phyloP scores from a whole-genome alignment of 768 basidiomycete genomes.

The Pleurotus pulmonarius region DNA sequence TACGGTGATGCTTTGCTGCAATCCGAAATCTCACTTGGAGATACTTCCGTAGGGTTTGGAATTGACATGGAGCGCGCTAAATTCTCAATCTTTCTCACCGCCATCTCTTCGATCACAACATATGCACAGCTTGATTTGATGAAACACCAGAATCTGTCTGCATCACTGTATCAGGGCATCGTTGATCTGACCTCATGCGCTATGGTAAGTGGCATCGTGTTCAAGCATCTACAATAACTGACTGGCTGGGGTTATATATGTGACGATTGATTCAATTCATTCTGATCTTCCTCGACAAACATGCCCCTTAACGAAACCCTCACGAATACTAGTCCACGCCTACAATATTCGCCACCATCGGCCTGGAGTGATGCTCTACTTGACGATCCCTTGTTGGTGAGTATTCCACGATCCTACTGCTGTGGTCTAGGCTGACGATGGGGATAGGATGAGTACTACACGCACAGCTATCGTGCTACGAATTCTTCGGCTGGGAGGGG shows the following conservation, averaged over 20 bases:
- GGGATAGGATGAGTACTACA: not conserved
- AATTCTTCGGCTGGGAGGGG: slow-evolving; percentile 7
- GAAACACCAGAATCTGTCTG: no score
- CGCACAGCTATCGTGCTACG: slow-evolving; percentile 6
- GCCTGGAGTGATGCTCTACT: slow-evolving; percentile 8
- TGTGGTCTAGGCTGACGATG: not conserved
- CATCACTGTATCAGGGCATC: no score
- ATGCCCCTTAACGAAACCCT: slow-evolving; percentile 13
- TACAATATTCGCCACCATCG: slow-evolving; percentile 7
- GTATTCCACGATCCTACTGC: not conserved
- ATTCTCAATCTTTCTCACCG: no score
- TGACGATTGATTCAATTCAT: not conserved
- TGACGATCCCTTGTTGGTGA: slow-evolving; percentile 2
- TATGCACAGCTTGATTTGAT: no score
- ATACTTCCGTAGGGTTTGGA: no score
- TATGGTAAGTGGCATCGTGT: no score
- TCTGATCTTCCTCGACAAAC: not conserved
- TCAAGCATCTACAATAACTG: no score
- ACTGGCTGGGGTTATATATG: not conserved
- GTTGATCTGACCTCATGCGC: no score
- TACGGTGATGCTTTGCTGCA: no score
- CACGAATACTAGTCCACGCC: slow-evolving; percentile 11
- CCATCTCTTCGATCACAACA: no score
- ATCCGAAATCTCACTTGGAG: no score
- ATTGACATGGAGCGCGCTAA: no score